Percentiles rank a stretch among this genome's conserved stretches.
phyloP scores from a whole-genome alignment of 257 asterid species.

The Ligustrum vulgare region DNA sequence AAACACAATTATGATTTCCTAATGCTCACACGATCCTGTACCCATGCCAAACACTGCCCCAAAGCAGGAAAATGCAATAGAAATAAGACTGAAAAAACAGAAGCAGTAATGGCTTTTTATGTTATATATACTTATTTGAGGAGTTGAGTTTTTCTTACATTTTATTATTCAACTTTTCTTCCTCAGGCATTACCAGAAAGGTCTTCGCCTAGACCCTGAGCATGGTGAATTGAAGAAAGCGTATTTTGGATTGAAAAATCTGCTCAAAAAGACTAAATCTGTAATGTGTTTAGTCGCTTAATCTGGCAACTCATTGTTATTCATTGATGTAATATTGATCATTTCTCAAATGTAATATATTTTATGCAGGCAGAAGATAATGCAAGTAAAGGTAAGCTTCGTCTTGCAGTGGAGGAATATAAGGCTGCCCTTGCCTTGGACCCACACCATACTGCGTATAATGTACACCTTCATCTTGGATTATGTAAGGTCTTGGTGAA shows the following conservation, averaged over 20 bases:
- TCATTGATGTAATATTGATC: background rate
- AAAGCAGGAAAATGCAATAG: slow-evolving; percentile 13
- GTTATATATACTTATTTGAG: background rate
- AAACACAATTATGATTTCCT: slow-evolving; percentile 5
- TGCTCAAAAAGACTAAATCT: slow-evolving; percentile 85
- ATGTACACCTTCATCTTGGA: slow-evolving; percentile 81
- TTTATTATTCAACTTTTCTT: slow-evolving; percentile 15
- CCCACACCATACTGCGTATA: slow-evolving; percentile 76
- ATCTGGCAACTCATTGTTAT: background rate
- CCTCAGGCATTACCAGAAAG: slow-evolving; percentile 87
- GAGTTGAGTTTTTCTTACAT: slow-evolving; percentile 9
- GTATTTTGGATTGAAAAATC: slow-evolving; percentile 82
- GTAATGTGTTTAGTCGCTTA: slow-evolving; percentile 34
- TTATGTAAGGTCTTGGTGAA: slow-evolving; percentile 82
- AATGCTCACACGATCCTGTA: background rate
- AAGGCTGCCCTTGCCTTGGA: slow-evolving; percentile 78
- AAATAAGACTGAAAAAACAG: background rate
- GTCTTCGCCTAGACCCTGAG: slow-evolving; percentile 96
- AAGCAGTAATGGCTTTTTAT: background rate
- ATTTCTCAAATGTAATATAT: slow-evolving; percentile 13
- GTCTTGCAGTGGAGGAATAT: slow-evolving; percentile 82
- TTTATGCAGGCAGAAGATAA: slow-evolving; percentile 85
- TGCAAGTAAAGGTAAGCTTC: slow-evolving; percentile 85
- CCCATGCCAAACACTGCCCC: background rate
- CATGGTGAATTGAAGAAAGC: slow-evolving; percentile 87